phyloP scores from a whole-genome alignment of 129 eudicot genomes.

The Chrysanthemum lavandulifolium region DNA sequence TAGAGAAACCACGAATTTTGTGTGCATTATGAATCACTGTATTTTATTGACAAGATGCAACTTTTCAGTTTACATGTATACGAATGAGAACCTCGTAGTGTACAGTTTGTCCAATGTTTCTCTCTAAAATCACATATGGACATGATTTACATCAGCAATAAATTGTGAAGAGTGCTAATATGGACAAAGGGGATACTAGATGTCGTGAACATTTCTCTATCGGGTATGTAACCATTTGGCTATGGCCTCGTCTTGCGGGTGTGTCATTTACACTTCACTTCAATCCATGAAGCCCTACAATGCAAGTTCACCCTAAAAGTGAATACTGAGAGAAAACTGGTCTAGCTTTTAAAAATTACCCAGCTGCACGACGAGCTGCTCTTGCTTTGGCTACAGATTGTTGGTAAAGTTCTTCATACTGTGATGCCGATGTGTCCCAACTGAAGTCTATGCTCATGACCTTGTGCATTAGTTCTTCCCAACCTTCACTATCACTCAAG shows the following conservation, averaged over 20 bases:
- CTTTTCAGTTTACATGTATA: constrained; percentile 30
- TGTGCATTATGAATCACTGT: constrained; percentile 7
- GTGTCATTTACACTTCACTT: constrained; percentile 21
- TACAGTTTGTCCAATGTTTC: constrained; percentile 24
- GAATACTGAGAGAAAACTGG: constrained; percentile 18
- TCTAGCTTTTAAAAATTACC: constrained; percentile 20
- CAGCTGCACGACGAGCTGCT: constrained; percentile 46
- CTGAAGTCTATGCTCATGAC: constrained; percentile 92
- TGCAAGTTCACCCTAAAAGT: constrained; percentile 21
- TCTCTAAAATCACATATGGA: constrained; percentile 27
- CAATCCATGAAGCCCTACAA: constrained; percentile 19
- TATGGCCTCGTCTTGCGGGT: constrained; percentile 9
- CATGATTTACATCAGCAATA: constrained; percentile 21
- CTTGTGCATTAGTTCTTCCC: constrained; percentile 77
- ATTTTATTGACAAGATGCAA: not conserved
- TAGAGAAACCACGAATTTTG: not conserved
- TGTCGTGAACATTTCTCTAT: constrained; percentile 16
- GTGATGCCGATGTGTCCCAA: constrained; percentile 88
- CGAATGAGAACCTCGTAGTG: constrained; percentile 10
- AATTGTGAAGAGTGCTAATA: constrained; percentile 11
- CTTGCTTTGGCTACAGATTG: constrained; percentile 79
- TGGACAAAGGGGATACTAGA: constrained; percentile 14
- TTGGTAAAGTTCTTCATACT: constrained; percentile 76
- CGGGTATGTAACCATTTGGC: constrained; percentile 19
- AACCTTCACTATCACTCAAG: constrained; percentile 49